A percentile compares a stretch with the other conserved stretches of the same genome.
phyloP scores from a whole-genome alignment of 345 rosid species.

The Hirschfeldia incana region DNA sequence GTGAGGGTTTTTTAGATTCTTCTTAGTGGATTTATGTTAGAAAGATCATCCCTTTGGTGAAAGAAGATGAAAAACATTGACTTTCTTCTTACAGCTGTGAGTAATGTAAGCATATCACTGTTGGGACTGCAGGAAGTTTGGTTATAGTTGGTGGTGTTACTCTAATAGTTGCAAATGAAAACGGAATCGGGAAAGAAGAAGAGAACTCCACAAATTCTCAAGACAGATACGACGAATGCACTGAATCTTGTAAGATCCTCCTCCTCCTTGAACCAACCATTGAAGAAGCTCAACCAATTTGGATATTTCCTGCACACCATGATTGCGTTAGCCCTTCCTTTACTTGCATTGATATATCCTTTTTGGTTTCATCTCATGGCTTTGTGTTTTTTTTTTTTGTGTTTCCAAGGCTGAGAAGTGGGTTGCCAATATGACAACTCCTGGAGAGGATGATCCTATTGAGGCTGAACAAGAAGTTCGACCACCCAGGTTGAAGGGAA shows the following conservation, averaged over 20 bases:
- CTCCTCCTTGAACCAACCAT: background rate
- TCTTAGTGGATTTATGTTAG: background rate
- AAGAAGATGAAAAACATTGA: background rate
- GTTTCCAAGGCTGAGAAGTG: constrained; percentile 69
- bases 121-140: background rate
- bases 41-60: background rate
- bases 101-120: background rate
- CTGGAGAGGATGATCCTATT: constrained; percentile 45
- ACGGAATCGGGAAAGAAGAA: background rate
- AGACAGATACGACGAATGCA: constrained; percentile 47
- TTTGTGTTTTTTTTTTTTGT: constrained; percentile 4
- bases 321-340: background rate
- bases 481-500: constrained; percentile 47
- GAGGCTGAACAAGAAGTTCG: constrained; percentile 48
- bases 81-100: background rate
- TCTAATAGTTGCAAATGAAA: constrained; percentile 17
- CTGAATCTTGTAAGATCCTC: constrained; percentile 48
- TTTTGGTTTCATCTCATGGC: background rate
- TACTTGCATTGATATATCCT: background rate
- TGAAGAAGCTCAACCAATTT: background rate
- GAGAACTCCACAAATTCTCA: background rate
- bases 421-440: constrained; percentile 59
- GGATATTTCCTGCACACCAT: background rate
- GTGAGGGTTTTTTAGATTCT: background rate
- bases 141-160: background rate